Base-by-base conservation (phyloP, 1,139 yeast species). In the Scheffersomyces stambukii region DNA sequence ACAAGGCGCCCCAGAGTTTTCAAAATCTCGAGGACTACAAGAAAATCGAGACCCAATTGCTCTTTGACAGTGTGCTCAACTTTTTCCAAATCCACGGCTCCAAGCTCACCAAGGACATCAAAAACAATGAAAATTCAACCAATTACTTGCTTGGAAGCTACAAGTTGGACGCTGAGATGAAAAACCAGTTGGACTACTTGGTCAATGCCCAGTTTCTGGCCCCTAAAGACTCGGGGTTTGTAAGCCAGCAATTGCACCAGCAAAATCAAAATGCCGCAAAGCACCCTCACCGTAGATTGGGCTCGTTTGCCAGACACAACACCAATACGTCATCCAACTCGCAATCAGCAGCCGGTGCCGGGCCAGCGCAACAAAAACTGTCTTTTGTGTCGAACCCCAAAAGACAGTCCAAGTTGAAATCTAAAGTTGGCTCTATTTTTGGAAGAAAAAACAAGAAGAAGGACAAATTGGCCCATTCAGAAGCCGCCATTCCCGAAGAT, bases 381-480 rank as follows among this genome's bases (percentile, higher is more conserved):
- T 4, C 29, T 27, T 8, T 20, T 37, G 18, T 27, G 33, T 5
- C 18, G 8, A 16, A 6, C 18, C 31, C 30, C 16, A 56, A 50
- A 37, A 57, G 55, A 31, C 48, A 50, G 19, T 56, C 62, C 14
- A 76, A 71, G 38, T 60, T 88, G 46, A 77, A 79, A 50, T 82
- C 94, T 5, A 78, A 67, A 50, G 88, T 88, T 22, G 96, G 96
- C 11, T 85, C 96, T 0, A 78, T 88, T 36, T 82, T 88, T 52
- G 80, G 82, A 24, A 74, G 83, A 41, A 77, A 75, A 46, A 72
- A 52, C 31, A 64, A 75, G 45, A 68, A 67, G 42, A 59, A 59
- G 18, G 25, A 46, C 5, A 56, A 54, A 36, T 46, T 50, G 15
- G 43, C 43, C 27, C 31, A 31, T 15, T 19, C 45, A 6, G 44